Percentiles rank a stretch among this genome's conserved stretches.
Conservation (phyloP, 2,329 filamentous ascomycete species). For the Cryphonectria naterciae region DNA sequence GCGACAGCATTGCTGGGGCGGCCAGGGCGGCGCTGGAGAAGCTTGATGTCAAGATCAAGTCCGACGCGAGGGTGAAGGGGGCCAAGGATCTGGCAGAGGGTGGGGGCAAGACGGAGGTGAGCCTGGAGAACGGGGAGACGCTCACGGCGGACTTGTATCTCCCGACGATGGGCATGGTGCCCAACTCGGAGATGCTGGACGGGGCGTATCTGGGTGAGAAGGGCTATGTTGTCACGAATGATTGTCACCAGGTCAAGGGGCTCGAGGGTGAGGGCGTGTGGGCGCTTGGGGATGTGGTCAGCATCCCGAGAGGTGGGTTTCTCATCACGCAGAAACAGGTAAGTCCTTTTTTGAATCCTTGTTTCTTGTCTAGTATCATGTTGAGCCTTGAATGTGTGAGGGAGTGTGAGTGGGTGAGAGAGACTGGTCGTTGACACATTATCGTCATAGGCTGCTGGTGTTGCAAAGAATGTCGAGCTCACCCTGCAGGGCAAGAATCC, state of each 20-base stretch:
- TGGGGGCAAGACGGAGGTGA: conserved; percentile 54
- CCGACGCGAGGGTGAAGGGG: conserved; percentile 45
- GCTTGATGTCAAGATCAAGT: conserved; percentile 55
- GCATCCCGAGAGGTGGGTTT: conserved; percentile 51
- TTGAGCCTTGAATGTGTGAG: not conserved
- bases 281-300: conserved; percentile 59
- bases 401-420: not conserved
- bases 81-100: conserved; percentile 43
- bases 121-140: conserved; percentile 50
- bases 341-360: conserved; percentile 28
- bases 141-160: conserved; percentile 60
- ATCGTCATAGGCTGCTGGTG: conserved; percentile 46
- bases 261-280: conserved; percentile 47
- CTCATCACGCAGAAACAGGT: conserved; percentile 54
- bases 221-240: conserved; percentile 54
- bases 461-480: conserved; percentile 58
- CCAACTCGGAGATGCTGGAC: conserved; percentile 60
- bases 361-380: not conserved
- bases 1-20: conserved; percentile 47
- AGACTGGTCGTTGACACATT: not conserved
- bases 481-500: conserved; percentile 50
- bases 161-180: conserved; percentile 57
- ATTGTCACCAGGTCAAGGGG: conserved; percentile 52
- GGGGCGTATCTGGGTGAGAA: conserved; percentile 47
- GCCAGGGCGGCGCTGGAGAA: conserved; percentile 55